These are phyloP conservation scores for Penicillium pancosmium DNA, from an alignment of 495 filamentous ascomycete species.

Conservation along the genomic window DNA sequence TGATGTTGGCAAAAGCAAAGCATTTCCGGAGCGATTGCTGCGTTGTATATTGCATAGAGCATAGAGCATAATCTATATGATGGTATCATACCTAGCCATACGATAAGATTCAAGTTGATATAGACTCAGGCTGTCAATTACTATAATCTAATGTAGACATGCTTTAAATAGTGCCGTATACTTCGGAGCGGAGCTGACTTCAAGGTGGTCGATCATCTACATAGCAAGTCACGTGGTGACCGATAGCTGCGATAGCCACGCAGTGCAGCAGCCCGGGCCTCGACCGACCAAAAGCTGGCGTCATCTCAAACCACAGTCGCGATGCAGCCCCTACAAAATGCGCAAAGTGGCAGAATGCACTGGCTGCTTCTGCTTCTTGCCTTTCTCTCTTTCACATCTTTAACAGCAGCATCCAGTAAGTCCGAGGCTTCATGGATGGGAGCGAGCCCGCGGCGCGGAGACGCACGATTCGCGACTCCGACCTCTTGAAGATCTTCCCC, in stretches of 20 bases:
- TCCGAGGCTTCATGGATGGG: neutral
- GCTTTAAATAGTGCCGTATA: too few species aligned
- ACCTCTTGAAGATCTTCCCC: too few species aligned
- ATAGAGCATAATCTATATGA: constrained; percentile 5
- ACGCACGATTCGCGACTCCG: too few species aligned
- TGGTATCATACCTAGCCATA: neutral
- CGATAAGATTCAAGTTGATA: too few species aligned
- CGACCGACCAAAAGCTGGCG: neutral
- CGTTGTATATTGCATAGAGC: constrained; percentile 6
- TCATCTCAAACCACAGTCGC: neutral
- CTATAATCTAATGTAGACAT: neutral
- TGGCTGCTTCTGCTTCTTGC: constrained; percentile 4
- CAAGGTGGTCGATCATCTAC: too few species aligned
- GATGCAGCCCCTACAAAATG: neutral
- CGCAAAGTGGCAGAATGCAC: neutral
- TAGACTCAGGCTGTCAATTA: too few species aligned
- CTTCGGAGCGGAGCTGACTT: too few species aligned
- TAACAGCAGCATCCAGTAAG: constrained; percentile 8
- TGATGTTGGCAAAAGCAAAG: constrained; percentile 14
- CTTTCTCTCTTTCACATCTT: constrained; percentile 4
- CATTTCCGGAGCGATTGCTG: neutral
- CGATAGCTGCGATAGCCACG: neutral
- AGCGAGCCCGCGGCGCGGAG: too few species aligned
- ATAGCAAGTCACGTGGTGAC: too few species aligned
- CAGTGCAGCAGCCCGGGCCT: neutral